Base-by-base conservation (phyloP, 2,329 filamentous ascomycete genomes). In the Trichoderma simmonsii region DNA sequence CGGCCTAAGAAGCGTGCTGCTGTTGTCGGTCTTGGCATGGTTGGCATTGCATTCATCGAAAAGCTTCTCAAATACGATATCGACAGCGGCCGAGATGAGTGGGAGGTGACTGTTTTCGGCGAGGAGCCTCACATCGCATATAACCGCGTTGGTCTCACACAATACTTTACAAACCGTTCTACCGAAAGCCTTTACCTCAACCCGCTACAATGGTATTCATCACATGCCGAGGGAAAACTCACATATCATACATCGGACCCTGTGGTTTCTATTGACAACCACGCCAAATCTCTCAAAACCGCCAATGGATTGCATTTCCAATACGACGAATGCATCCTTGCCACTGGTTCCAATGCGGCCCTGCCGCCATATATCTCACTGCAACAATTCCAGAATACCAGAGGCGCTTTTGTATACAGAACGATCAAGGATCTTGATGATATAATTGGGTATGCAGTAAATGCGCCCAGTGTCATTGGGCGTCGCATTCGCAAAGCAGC, bases 171-270 rank as follows among this genome's bases (percentile, higher is more conserved):
- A 76, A 93, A 97, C 82, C 88, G 94, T 67, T 88, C 92, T 76
- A 91, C 96, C 54, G 93, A 97, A 81, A 93, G 94, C 75, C 81
- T 97, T n/a, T 97, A 97, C 79, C 85, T 97, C 36, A 97, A 97
- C 77, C 92, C 93, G 0, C 85, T 88, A 76, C 91, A 93, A 86
- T 97, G 94, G 93, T 93, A 81, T 70, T 76, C 74, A 54, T 12
- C 48, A 59, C 34, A 48, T 12, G 5, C 64, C 18, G 26, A 59
- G 7, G 51, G 64, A 15, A 67, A 67, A 15, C 34, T 67, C 15
- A 67, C 24, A 24, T 67, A 67, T 67, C 64, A 67, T 59, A 59
- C 34, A 4, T 67, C 64, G 24, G 64, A 67, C 6, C 64, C 11
- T 5, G 64, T 93, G 43, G 91, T 87, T 36, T 85, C 86, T 57